Percentiles rank a stretch among this genome's conserved stretches.
phyloP scores from a whole-genome alignment of 345 rosid genomes.

The Citrus hindsii region DNA sequence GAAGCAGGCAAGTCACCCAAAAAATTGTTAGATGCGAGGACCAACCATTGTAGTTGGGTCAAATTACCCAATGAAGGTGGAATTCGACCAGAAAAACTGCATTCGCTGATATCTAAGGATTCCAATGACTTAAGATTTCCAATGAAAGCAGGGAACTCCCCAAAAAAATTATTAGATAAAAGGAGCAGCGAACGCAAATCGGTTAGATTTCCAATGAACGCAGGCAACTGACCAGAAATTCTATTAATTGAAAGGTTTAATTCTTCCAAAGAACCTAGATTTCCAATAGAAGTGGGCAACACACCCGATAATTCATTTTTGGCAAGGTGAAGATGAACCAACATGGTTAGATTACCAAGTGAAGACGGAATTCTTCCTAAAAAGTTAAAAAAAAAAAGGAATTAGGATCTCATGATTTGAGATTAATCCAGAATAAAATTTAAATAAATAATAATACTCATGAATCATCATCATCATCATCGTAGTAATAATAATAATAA shows the following conservation, averaged over 20 bases:
- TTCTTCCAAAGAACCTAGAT: neutral
- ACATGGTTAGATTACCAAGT: neutral
- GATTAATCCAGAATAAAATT: too few relatives aligned
- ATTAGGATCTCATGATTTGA: too few relatives aligned
- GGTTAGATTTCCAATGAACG: too few relatives aligned
- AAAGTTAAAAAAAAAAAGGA: neutral
- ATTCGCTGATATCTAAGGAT: neutral
- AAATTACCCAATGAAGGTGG: neutral
- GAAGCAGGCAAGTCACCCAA: conserved; percentile 4
- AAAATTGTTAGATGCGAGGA: neutral
- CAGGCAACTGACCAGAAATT: neutral
- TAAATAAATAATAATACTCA: too few relatives aligned
- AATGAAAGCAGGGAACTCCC: too few relatives aligned
- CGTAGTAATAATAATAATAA: too few relatives aligned
- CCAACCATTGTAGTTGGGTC: neutral
- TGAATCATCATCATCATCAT: too few relatives aligned
- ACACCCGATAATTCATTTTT: neutral
- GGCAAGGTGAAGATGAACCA: neutral
- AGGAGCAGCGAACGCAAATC: too few relatives aligned
- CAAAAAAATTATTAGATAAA: neutral
- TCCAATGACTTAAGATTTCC: neutral
- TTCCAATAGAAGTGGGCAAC: neutral
- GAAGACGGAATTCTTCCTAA: conserved; percentile 4
- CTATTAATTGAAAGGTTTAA: neutral
- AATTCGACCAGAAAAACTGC: neutral